phyloP scores from a whole-genome alignment of 768 basidiomycete genomes.

The Hericium coralloides region DNA sequence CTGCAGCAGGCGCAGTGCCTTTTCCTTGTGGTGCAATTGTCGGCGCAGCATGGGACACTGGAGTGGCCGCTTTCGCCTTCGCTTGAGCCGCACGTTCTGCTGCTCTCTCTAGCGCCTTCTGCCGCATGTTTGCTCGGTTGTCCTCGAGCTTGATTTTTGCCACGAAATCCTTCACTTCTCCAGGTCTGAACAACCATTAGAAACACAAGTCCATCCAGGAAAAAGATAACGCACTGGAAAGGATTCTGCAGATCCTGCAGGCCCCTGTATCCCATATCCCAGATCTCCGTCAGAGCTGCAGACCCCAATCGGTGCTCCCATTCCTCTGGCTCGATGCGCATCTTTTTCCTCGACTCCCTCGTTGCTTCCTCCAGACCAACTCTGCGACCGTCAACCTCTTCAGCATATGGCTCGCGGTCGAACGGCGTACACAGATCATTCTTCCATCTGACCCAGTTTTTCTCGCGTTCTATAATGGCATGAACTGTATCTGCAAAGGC shows the following conservation, averaged over 20 bases:
- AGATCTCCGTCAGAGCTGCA: slow-evolving; percentile 67
- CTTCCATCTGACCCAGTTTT: slow-evolving; percentile 90
- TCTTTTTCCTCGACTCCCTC: slow-evolving; percentile 35
- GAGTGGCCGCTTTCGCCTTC: slow-evolving; percentile 31
- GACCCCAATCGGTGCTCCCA: slow-evolving; percentile 65
- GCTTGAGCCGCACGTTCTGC: slow-evolving; percentile 30
- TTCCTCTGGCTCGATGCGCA: slow-evolving; percentile 48
- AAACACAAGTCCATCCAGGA: neutral
- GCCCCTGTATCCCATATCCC: slow-evolving; percentile 73
- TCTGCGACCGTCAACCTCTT: slow-evolving; percentile 37
- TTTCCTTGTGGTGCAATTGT: slow-evolving; percentile 3
- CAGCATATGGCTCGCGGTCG: slow-evolving; percentile 59
- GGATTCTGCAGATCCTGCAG: slow-evolving; percentile 53
- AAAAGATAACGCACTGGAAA: slow-evolving; percentile 43
- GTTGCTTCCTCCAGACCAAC: slow-evolving; percentile 60
- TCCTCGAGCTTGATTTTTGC: slow-evolving; percentile 66
- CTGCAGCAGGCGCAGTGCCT: neutral
- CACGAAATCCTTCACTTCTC: slow-evolving; percentile 67
- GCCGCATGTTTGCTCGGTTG: slow-evolving; percentile 45
- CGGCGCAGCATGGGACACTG: slow-evolving; percentile 14
- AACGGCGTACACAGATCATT: slow-evolving; percentile 74
- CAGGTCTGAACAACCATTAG: slow-evolving; percentile 36
- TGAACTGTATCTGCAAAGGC: slow-evolving; percentile 67
- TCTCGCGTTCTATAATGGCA: slow-evolving; percentile 70
- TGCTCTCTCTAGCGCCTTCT: slow-evolving; percentile 28